Base-by-base conservation (phyloP, 352 stramenopile species). In the Elongisporangium senticosum region DNA sequence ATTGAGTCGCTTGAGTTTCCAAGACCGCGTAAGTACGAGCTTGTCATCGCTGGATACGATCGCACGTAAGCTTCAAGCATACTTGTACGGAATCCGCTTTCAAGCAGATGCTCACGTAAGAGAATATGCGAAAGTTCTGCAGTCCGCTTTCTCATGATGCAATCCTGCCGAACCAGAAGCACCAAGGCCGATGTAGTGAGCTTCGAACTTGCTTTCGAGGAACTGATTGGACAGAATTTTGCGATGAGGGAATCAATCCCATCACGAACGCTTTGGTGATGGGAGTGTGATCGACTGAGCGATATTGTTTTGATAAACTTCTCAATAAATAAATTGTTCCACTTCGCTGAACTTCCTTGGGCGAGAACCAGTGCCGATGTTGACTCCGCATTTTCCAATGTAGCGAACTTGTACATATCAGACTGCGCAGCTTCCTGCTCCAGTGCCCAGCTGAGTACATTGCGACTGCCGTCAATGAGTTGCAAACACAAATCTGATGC, bases 1-100 rank as follows among this genome's bases (percentile, higher is more conserved):
- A 95, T 91, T 1, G 80, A 90, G 55, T 95, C 86, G 56, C 73
- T 89, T 14, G 83, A 87, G 26, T 91, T 92, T 5, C 83, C 86
- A 6, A 95, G 69, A 3, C 86, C 86, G 39, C 84, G 83, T 11
- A 95, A 58, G 51, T 90, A 94, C 56, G 86, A 88, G 40, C 63
- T 64, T 1, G 83, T 95, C 73, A 93, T 93, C 7, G 71, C 69
- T 2, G 69, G 53, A 56, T 95, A 95, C 24, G 75, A 89, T 19
- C 49, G 62, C 40, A 86, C 68, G 59, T 93, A 95, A 19, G 75
- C 68, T 49, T 94, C 81, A 6, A 94, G 60, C 83, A 95, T 90
- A 20, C 69, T 74, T 53, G 74, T 75, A 13, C 84, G 80, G 59
- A 93, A 93, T 7, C 73, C 52, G 21, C 83, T 83, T 39, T 85